Base-by-base conservation (phyloP, 306 rosid genomes). In the Vicia sativa region DNA sequence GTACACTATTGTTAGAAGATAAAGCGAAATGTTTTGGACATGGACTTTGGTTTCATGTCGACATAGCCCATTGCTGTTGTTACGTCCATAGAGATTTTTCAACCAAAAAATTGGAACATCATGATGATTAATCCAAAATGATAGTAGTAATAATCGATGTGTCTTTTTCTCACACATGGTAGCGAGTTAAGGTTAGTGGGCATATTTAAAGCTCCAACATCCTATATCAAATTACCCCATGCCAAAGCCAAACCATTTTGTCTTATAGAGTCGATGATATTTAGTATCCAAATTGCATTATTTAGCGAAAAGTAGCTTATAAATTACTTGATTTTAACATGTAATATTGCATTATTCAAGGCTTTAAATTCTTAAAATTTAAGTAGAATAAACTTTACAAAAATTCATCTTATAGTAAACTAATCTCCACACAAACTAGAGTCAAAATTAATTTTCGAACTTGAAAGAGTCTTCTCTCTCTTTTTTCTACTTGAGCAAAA, bases 121-220 rank as follows among this genome's bases (percentile, higher is more conserved):
- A 77, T 77, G 41, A 77, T 77, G 63, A 38, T 10, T 11, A 2
- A 16, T 56, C 6, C 11, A 52, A 61, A n/a, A 57, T 54, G 19
- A 25, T 34, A 37, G 4, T 35, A 19, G 58, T 54, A n/a, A 25
- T 23, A 15, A 70, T 63, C 29, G 11, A 44, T 25, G 11, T 45
- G 60, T 57, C 67, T 65, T 66, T 62, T 70, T 73, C 77, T 46
- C 42, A 31, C 77, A 64, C 61, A 77, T 55, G 67, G 64, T 70
- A 10, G 37, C 61, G 2, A 63, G 23, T 45, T 29, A 45, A 54
- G 60, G 31, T 63, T 28, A 11, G 46, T 44, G 65, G 16, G 50
- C 58, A 39, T 61, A 49, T 26, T 66, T 74, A 29, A 21, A 48
- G 46, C 11, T 60, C 31, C 49, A 41, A 26, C 48, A 19, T 68